Conservation (phyloP, 257 asterid genomes). For the Solanum arcanum region DNA sequence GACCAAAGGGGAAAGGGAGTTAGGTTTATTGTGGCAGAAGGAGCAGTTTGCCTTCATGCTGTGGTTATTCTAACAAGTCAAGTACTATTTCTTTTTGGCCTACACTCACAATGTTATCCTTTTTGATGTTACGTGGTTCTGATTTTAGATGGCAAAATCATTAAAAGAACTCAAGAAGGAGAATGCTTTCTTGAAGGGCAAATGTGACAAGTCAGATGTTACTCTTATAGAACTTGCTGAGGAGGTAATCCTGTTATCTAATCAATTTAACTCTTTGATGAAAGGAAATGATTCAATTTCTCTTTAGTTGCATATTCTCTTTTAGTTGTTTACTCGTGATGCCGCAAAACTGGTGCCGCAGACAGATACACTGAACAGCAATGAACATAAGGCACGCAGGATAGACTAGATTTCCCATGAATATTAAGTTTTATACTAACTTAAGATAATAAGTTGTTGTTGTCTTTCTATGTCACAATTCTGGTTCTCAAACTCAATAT, state of each 20-base stretch:
- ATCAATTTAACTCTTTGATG: background rate
- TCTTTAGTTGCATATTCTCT: background rate
- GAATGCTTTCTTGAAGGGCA: constrained; percentile 71
- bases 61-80: background rate
- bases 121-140: background rate
- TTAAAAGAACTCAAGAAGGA: constrained; percentile 87
- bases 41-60: background rate
- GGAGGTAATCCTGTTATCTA: constrained; percentile 40
- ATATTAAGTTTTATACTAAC: background rate
- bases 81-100: background rate
- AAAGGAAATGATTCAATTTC: background rate
- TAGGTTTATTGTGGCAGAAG: background rate
- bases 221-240: constrained; percentile 84
- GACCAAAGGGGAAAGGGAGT: background rate
- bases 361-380: background rate
- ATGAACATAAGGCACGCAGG: background rate
- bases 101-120: background rate
- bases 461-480: background rate
- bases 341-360: background rate
- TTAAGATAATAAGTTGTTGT: background rate
- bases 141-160: constrained; percentile 78
- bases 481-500: background rate
- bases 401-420: background rate
- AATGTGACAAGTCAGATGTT: constrained; percentile 68
- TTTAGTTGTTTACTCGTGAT: background rate